Percentiles rank a stretch among this genome's conserved stretches.
Conservation (phyloP, 805 yeast species). For the Wickerhamiella galacta region DNA sequence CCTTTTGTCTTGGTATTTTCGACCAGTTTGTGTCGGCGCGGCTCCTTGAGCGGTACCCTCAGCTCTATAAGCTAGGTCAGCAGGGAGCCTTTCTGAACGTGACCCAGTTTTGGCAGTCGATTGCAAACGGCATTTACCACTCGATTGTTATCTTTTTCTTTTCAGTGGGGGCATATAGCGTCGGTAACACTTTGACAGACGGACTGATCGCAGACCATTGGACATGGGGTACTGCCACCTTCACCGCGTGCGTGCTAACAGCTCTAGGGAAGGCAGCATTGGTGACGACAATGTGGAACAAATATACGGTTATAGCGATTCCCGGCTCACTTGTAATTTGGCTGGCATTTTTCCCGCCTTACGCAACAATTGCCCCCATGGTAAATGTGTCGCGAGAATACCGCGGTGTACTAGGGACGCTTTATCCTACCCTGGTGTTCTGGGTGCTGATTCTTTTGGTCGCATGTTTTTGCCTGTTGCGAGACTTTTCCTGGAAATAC, state of each 20-base stretch:
- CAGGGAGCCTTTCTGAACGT: conserved; percentile 78
- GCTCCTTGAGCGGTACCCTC: conserved; percentile 80
- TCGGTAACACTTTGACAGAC: conserved; percentile 41
- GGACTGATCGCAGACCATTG: conserved; percentile 77
- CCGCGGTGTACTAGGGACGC: conserved; percentile 56
- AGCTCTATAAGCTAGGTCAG: conserved; percentile 81
- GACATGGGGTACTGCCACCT: conserved; percentile 87
- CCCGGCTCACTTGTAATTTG: conserved; percentile 85
- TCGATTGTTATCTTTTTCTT: conserved; percentile 72
- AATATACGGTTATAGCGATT: conserved; percentile 76
- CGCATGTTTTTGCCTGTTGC: conserved; percentile 57
- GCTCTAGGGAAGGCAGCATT: conserved; percentile 92
- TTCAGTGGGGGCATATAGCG: conserved; percentile 46
- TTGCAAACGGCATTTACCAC: conserved; percentile 85
- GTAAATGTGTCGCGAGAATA: conserved; percentile 72
- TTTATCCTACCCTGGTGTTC: conserved; percentile 62
- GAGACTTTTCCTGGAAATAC: conserved; percentile 91
- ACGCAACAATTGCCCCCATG: conserved; percentile 70
- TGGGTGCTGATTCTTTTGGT: conserved; percentile 72
- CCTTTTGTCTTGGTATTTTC: conserved; percentile 88
- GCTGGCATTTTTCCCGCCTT: conserved; percentile 75
- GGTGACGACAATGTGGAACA: conserved; percentile 86
- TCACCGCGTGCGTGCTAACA: conserved; percentile 72
- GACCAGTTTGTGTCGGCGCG: conserved; percentile 92
- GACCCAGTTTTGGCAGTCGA: conserved; percentile 93